Conservation (phyloP, 2,329 filamentous ascomycete species). For the Boeremia lycopersici region DNA sequence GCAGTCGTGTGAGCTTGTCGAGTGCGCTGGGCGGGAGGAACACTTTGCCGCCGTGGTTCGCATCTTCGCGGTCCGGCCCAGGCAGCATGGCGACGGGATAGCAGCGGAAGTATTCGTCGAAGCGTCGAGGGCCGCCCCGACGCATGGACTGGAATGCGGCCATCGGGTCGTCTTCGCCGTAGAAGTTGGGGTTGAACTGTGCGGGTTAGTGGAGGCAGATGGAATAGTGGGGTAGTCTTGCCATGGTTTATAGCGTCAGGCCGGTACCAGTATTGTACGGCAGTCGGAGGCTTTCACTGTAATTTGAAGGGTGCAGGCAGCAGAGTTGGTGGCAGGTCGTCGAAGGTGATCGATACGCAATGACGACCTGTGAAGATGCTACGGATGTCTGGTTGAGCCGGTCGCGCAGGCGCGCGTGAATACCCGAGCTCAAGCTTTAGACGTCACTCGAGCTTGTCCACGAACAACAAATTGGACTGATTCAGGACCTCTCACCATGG, state of each 20-base stretch:
- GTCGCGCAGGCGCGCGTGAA: conserved; percentile 20
- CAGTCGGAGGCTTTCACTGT: background rate
- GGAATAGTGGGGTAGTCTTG: conserved; percentile 34
- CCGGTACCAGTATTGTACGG: background rate
- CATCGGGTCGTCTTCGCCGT: conserved; percentile 60
- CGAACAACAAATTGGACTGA: background rate
- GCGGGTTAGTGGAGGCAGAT: conserved; percentile 23
- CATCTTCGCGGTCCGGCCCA: conserved; percentile 82
- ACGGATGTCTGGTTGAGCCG: conserved; percentile 28
- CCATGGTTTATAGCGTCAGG: conserved; percentile 35
- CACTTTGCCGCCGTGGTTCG: conserved; percentile 97
- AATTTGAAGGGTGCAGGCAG: background rate
- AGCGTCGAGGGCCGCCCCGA: conserved; percentile 69
- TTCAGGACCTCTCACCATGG: conserved; percentile 22
- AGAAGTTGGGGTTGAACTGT: conserved; percentile 55
- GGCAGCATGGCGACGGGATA: conserved; percentile 95
- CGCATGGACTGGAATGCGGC: conserved; percentile 62
- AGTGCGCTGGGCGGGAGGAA: conserved; percentile 95
- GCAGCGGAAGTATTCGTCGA: conserved; percentile 98
- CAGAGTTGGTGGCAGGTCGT: conserved; percentile 6
- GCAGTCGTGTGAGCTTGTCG: conserved; percentile 93
- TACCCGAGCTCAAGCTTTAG: background rate
- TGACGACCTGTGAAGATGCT: conserved; percentile 25
- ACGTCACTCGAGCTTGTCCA: conserved; percentile 12
- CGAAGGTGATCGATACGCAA: conserved; percentile 16